Conservation (phyloP, 305 asterid species). For the Solanum hybrid region DNA sequence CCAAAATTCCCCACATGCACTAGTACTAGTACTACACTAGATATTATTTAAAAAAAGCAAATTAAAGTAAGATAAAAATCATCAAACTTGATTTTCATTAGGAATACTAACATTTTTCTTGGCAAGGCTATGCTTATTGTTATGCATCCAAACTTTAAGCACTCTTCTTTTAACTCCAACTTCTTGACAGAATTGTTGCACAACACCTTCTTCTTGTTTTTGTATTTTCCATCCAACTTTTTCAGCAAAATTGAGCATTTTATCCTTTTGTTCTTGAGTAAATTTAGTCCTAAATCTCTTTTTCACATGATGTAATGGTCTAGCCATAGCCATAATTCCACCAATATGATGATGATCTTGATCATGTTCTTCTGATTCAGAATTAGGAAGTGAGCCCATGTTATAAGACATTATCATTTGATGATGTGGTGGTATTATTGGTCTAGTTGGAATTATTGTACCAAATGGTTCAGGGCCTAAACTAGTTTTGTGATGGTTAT, state of each 20-base stretch:
- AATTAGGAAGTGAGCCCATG: conserved; percentile 12
- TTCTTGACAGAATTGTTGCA: conserved; percentile 29
- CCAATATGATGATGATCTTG: background rate
- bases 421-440: conserved; percentile 4
- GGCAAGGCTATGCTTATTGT: conserved; percentile 23
- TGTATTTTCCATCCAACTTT: conserved; percentile 35
- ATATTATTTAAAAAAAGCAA: background rate
- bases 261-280: conserved; percentile 29
- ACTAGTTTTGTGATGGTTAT: conserved; percentile 5
- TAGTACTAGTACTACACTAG: background rate
- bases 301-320: conserved; percentile 11
- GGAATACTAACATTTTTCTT: conserved; percentile 18
- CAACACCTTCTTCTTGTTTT: conserved; percentile 22
- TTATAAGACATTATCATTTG: conserved; percentile 20
- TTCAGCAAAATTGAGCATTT: conserved; percentile 29
- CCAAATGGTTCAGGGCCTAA: conserved; percentile 17
- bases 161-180: conserved; percentile 29
- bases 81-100: conserved; percentile 13
- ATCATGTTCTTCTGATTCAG: conserved; percentile 23
- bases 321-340: background rate
- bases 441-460: conserved; percentile 18
- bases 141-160: conserved; percentile 36
- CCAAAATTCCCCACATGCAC: conserved; percentile 2
- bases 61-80: background rate
- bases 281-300: conserved; percentile 32